Base-by-base conservation (phyloP, 208 protist genomes). In the Trypanosoma mega region DNA sequence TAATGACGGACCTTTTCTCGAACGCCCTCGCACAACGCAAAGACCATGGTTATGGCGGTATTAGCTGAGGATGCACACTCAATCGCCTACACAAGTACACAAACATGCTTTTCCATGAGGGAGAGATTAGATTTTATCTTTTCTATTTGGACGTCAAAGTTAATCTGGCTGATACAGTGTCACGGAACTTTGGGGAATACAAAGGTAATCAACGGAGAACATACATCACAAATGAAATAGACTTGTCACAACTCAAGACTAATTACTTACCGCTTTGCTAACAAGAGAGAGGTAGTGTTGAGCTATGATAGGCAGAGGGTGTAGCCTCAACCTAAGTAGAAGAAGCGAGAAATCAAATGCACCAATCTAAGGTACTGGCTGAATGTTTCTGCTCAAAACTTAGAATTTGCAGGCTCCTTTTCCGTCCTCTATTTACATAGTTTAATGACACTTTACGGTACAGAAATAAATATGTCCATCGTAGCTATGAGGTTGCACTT, bases 161-260 rank as follows among this genome's bases (percentile, higher is more conserved):
- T 24, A 72, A 60, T 49, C 58, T 56, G 23, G 57, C 55, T 2
- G 36, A 54, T 27, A 45, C 8, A n/a, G 33, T 64, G 9, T 66
- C 47, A 24, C 36, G 57, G 4, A 3, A 43, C 66, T 49, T 60
- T 39, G 34, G 34, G 34, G 34, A 39, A 12, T 12, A 12, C 12
- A 12, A 12, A 6, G 8, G 6, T 12, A 39, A 39, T 12, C 34
- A 39, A 39, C 34, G 34, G 6, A 16, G 34, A 6, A 12, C 12
- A 12, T 16, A 12, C 8, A 12, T 16, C 6, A 39, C 34, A 16
- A 39, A 39, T 16, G 6, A 39, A 16, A 39, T 6, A 12, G 34
- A 6, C 6, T 39, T 39, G 34, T 16, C 34, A 12, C 12, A 16
- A 16, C 34, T 39, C 6, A 6, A 12, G 8, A 12, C 34, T 39